Evolutionary conservation across 805 yeast genomes (phyloP).

Genomic region (Lipomyces sp.): DNA sequence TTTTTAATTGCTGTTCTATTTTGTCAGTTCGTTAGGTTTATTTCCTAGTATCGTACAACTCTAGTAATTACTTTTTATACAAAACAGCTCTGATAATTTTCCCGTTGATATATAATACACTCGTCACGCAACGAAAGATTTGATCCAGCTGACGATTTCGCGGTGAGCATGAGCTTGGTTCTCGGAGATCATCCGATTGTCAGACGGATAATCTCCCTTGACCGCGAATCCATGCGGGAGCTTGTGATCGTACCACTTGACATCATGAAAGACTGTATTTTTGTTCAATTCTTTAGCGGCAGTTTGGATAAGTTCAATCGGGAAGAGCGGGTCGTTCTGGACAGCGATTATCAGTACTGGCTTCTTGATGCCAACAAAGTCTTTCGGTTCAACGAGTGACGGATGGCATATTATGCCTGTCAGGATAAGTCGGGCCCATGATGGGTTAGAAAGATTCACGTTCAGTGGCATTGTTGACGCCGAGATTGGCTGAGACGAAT

Average conservation of each 20-base stretch:
- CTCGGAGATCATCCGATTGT: constrained; percentile 26
- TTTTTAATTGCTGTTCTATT: background rate
- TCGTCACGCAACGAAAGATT: constrained; percentile 26
- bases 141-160: constrained; percentile 31
- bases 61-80: background rate
- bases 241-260: constrained; percentile 33
- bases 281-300: constrained; percentile 36
- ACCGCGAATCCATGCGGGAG: constrained; percentile 53
- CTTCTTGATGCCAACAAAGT: constrained; percentile 40
- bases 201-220: constrained; percentile 48
- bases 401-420: constrained; percentile 44
- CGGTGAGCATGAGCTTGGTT: constrained; percentile 30
- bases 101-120: background rate
- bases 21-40: background rate
- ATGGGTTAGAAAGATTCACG: constrained; percentile 20
- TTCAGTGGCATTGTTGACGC: background rate
- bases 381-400: constrained; percentile 41
- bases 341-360: constrained; percentile 42
- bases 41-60: background rate
- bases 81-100: background rate
- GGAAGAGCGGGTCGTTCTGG: constrained; percentile 41
- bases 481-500: background rate
- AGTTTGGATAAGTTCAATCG: constrained; percentile 35
- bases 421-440: constrained; percentile 36
- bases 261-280: constrained; percentile 34